phyloP scores from a whole-genome alignment of 768 basidiomycete species.

The Exidia glandulosa region DNA sequence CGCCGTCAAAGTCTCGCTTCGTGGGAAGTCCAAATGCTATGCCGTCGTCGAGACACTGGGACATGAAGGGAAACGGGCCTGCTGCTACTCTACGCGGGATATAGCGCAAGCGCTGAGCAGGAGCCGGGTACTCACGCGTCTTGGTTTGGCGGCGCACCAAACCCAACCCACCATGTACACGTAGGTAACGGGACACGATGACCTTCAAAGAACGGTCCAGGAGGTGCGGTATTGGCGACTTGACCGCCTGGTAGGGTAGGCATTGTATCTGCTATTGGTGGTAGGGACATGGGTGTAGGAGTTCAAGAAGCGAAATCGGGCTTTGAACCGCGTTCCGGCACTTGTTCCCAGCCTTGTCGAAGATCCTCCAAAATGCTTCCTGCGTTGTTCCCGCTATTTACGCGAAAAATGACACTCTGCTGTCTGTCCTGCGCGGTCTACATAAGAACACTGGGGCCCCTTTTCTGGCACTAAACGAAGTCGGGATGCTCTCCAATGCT shows the following conservation, averaged over 20 bases:
- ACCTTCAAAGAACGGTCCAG: conserved; percentile 24
- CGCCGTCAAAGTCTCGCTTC: conserved; percentile 21
- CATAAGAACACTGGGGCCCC: too few relatives aligned
- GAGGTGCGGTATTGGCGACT: conserved; percentile 19
- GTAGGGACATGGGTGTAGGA: neutral
- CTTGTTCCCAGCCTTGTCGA: too few relatives aligned
- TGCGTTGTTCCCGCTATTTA: too few relatives aligned
- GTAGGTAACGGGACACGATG: conserved; percentile 24
- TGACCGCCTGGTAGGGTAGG: conserved; percentile 11
- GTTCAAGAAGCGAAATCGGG: too few relatives aligned
- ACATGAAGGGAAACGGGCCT: conserved; percentile 25
- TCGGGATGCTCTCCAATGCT: too few relatives aligned
- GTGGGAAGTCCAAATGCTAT: conserved; percentile 22
- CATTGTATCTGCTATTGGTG: neutral
- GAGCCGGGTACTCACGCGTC: conserved; percentile 12
- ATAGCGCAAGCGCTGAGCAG: neutral
- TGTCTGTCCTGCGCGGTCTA: too few relatives aligned
- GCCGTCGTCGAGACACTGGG: conserved; percentile 14
- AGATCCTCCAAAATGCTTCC: too few relatives aligned
- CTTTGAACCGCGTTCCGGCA: too few relatives aligned
- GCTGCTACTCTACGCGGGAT: conserved; percentile 14
- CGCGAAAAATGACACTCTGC: too few relatives aligned
- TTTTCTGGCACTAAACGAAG: too few relatives aligned
- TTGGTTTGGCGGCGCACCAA: conserved; percentile 15
- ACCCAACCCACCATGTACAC: conserved; percentile 27